Conservation (phyloP, 176 grass and related monocot genomes). For the Eragrostis nindensis region DNA sequence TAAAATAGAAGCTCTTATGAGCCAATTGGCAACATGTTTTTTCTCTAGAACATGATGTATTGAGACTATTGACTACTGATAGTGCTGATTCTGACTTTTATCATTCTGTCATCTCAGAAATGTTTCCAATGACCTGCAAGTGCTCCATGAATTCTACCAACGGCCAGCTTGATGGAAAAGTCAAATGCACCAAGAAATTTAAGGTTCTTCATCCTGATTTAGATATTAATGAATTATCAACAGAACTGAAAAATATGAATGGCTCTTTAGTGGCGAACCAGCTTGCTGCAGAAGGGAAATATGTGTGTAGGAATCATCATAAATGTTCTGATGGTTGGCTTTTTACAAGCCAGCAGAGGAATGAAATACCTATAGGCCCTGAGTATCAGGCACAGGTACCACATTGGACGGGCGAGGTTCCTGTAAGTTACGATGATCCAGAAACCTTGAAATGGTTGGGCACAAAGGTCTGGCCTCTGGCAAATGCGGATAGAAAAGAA, state of each 20-base stretch:
- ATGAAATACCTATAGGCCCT: constrained; percentile 42
- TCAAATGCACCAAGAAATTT: constrained; percentile 32
- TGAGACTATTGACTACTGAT: background rate
- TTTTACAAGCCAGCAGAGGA: constrained; percentile 39
- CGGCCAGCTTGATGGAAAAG: constrained; percentile 3
- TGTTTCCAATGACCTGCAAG: constrained; percentile 36
- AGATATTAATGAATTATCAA: constrained; percentile 11
- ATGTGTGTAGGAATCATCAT: constrained; percentile 14
- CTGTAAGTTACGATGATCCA: constrained; percentile 35
- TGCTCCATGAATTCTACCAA: constrained; percentile 28
- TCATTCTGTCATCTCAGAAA: constrained; percentile 24
- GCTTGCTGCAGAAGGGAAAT: constrained; percentile 26
- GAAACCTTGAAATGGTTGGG: constrained; percentile 72
- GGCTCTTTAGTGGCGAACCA: background rate
- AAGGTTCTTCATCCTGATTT: constrained; percentile 1
- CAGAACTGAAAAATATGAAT: constrained; percentile 24
- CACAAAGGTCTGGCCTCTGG: constrained; percentile 57
- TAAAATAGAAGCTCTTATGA: background rate
- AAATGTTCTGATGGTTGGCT: constrained; percentile 42
- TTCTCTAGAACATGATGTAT: constrained; percentile 11
- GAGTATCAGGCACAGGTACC: constrained; percentile 56
- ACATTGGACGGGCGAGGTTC: constrained; percentile 47
- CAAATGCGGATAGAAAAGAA: constrained; percentile 38
- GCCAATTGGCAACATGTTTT: background rate
- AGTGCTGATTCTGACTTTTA: constrained; percentile 11